phyloP scores from a whole-genome alignment of 345 rosid genomes.

The Pugionium dolabratum region DNA sequence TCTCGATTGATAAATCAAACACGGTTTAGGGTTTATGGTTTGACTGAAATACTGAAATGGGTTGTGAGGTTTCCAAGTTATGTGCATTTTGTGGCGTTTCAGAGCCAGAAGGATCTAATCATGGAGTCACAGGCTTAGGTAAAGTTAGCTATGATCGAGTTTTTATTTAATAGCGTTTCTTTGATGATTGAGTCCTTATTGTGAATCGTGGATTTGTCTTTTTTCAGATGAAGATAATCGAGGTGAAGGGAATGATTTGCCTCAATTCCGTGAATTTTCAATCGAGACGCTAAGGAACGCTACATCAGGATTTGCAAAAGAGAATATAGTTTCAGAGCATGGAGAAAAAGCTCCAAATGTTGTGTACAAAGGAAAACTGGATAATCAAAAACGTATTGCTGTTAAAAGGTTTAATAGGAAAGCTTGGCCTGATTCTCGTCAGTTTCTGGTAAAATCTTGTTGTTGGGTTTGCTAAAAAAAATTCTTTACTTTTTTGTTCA shows the following conservation, averaged over 20 bases:
- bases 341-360: conserved; percentile 97
- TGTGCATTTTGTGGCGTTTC: conserved; percentile 63
- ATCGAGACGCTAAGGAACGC: conserved; percentile 78
- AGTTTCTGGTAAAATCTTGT: conserved; percentile 60
- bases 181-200: background rate
- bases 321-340: conserved; percentile 92
- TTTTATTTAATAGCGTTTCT: background rate
- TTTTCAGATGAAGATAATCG: conserved; percentile 56
- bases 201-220: background rate
- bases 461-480: background rate
- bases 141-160: conserved; percentile 16
- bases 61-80: conserved; percentile 63
- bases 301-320: conserved; percentile 83
- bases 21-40: conserved; percentile 39
- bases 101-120: conserved; percentile 60
- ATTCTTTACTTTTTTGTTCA: no score
- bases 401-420: conserved; percentile 81
- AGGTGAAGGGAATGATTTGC: conserved; percentile 49
- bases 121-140: conserved; percentile 64
- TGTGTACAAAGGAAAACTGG: conserved; percentile 89
- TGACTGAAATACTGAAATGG: conserved; percentile 39
- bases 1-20: conserved; percentile 3
- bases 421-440: conserved; percentile 93
- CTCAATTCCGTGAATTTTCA: conserved; percentile 71
- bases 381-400: conserved; percentile 76